These are phyloP conservation scores for Aspergillus tamarii DNA, from an alignment of 2,329 filamentous ascomycete species.

Conservation along the genomic window DNA sequence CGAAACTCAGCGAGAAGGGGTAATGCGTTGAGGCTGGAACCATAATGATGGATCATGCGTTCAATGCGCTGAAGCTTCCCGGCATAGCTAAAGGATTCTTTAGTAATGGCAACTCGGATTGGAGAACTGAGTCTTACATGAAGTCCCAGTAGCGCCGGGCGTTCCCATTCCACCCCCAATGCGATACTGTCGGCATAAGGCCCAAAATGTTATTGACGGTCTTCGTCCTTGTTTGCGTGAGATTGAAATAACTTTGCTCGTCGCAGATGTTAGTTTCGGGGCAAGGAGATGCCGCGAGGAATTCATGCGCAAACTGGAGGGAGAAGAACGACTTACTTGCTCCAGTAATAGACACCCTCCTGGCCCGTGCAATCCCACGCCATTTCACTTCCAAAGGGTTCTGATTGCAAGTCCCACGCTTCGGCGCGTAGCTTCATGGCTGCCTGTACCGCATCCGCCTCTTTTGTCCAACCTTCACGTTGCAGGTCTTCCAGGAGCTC, in stretches of 20 bases:
- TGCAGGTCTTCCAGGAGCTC: slow-evolving; percentile 56
- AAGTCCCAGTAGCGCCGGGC: slow-evolving; percentile 65
- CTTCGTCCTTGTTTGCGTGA: slow-evolving; percentile 51
- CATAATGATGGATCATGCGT: slow-evolving; percentile 64
- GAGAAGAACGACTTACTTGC: slow-evolving; percentile 39
- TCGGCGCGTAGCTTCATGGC: slow-evolving; percentile 55
- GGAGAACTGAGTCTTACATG: slow-evolving; percentile 28
- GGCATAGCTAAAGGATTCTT: slow-evolving; percentile 37
- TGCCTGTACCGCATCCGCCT: slow-evolving; percentile 47
- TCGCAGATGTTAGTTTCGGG: no score
- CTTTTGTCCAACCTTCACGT: slow-evolving; percentile 48
- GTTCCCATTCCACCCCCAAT: slow-evolving; percentile 67
- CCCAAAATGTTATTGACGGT: slow-evolving; percentile 60
- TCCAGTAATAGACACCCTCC: slow-evolving; percentile 65
- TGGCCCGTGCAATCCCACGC: slow-evolving; percentile 66
- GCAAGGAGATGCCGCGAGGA: neutral
- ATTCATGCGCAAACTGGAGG: neutral
- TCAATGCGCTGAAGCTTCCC: slow-evolving; percentile 48
- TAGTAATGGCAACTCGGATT: neutral
- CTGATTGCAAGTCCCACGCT: slow-evolving; percentile 54
- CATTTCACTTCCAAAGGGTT: slow-evolving; percentile 64
- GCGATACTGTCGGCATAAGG: slow-evolving; percentile 60
- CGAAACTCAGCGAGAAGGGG: slow-evolving; percentile 59
- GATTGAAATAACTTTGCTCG: slow-evolving; percentile 51
- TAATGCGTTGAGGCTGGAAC: slow-evolving; percentile 60